These are phyloP conservation scores for Yarrowia divulgata DNA, from an alignment of 805 yeast genomes.

Conservation along the genomic window DNA sequence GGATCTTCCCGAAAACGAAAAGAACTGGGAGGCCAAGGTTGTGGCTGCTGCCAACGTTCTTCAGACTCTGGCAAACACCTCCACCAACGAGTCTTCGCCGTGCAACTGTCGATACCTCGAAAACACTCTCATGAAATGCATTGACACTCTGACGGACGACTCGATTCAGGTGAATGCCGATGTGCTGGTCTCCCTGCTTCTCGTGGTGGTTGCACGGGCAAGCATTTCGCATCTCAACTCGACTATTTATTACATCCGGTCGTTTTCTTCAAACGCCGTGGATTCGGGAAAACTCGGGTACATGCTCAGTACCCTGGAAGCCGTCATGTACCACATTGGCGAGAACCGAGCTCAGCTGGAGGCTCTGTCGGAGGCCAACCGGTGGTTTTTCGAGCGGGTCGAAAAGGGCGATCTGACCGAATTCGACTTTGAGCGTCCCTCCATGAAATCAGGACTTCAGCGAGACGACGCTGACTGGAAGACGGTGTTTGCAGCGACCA, in stretches of 20 bases:
- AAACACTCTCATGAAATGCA: slow-evolving; percentile 21
- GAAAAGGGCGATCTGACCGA: slow-evolving; percentile 48
- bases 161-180: slow-evolving; percentile 71
- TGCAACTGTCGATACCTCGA: slow-evolving; percentile 30
- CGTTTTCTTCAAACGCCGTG: slow-evolving; percentile 59
- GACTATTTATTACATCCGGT: slow-evolving; percentile 70
- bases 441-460: slow-evolving; percentile 20
- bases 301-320: slow-evolving; percentile 83
- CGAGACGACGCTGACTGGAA: slow-evolving; percentile 40
- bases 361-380: slow-evolving; percentile 57
- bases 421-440: slow-evolving; percentile 19
- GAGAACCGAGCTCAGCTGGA: slow-evolving; percentile 54
- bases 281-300: slow-evolving; percentile 74
- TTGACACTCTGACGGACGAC: slow-evolving; percentile 16
- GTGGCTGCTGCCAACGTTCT: slow-evolving; percentile 58
- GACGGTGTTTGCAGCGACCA: slow-evolving; percentile 52
- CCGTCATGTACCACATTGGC: slow-evolving; percentile 71
- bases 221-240: slow-evolving; percentile 64
- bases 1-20: slow-evolving; percentile 51
- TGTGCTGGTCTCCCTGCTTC: slow-evolving; percentile 71
- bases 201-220: slow-evolving; percentile 73
- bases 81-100: slow-evolving; percentile 5
- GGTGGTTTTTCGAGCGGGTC: slow-evolving; percentile 62
- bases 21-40: slow-evolving; percentile 56
- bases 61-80: slow-evolving; percentile 52